Conservation (phyloP, 768 basidiomycete genomes). For the Serendipita vermifera region DNA sequence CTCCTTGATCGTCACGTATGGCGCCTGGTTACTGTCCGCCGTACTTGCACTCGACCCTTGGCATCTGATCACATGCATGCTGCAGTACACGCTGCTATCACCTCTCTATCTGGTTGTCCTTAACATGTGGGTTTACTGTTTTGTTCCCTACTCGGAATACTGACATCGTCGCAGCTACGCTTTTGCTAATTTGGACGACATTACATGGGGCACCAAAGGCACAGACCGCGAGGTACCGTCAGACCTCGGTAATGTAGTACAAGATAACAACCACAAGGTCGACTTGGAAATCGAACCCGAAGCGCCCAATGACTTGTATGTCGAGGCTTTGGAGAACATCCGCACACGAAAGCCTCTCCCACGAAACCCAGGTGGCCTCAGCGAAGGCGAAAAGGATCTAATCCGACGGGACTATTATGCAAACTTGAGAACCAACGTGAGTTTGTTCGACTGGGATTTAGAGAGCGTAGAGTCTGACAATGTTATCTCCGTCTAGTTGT, state of each 20-base stretch:
- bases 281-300: conserved; percentile 80
- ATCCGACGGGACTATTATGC: conserved; percentile 79
- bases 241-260: conserved; percentile 73
- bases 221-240: conserved; percentile 42
- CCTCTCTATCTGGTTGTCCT: conserved; percentile 60
- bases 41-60: conserved; percentile 86
- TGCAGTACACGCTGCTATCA: conserved; percentile 76
- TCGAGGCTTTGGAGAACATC: conserved; percentile 68
- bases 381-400: conserved; percentile 51
- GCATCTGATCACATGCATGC: conserved; percentile 88
- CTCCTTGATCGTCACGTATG: conserved; percentile 60
- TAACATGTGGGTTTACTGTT: conserved; percentile 44
- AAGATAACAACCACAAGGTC: conserved; percentile 68
- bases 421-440: conserved; percentile 67
- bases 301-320: conserved; percentile 72
- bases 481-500: neutral
- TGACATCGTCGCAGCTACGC: conserved; percentile 45
- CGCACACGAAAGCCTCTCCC: conserved; percentile 38
- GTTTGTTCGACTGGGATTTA: neutral
- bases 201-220: conserved; percentile 92
- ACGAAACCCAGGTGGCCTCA: conserved; percentile 24
- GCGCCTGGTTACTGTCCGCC: conserved; percentile 64
- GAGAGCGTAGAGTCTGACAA: neutral
- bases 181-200: conserved; percentile 76
- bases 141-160: neutral